A percentile compares a stretch with the other conserved stretches of the same genome.
Conservation (phyloP, 139 green algal genomes). For the Raphidocelis subcapitata region DNA sequence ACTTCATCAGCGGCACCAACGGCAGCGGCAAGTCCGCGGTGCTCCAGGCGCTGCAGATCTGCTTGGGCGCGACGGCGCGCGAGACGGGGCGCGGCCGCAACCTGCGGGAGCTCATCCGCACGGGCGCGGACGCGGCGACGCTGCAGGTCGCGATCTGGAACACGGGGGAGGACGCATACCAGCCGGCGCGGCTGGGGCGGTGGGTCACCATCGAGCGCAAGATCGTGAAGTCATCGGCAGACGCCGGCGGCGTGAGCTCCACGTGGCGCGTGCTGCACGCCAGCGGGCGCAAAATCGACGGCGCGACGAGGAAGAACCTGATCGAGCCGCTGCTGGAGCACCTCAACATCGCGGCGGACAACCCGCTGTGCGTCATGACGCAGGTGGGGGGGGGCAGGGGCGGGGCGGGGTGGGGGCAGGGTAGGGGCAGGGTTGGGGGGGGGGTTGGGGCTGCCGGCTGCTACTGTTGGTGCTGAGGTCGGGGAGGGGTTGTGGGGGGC, state of each 20-base stretch:
- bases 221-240: background rate
- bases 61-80: conserved; percentile 61
- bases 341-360: conserved; percentile 46
- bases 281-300: background rate
- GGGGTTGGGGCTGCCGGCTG: no score
- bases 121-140: conserved; percentile 17
- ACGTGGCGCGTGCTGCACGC: conserved; percentile 11
- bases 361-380: conserved; percentile 59
- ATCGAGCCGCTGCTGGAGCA: conserved; percentile 42
- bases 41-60: conserved; percentile 71
- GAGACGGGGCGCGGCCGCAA: conserved; percentile 54
- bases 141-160: conserved; percentile 71
- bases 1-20: conserved; percentile 69
- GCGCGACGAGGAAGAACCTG: conserved; percentile 7
- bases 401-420: background rate
- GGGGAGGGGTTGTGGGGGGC: no score
- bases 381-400: conserved; percentile 24
- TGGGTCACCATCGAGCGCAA: conserved; percentile 22
- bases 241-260: background rate
- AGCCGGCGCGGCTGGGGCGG: conserved; percentile 28
- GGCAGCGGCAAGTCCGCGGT: conserved; percentile 74
- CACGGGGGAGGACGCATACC: conserved; percentile 60
- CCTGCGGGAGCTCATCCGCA: conserved; percentile 39
- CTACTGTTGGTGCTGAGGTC: no score
- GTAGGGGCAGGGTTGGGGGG: no score